These are phyloP conservation scores for Candida anutae DNA, from an alignment of 1,139 yeast species.

Conservation along the genomic window DNA sequence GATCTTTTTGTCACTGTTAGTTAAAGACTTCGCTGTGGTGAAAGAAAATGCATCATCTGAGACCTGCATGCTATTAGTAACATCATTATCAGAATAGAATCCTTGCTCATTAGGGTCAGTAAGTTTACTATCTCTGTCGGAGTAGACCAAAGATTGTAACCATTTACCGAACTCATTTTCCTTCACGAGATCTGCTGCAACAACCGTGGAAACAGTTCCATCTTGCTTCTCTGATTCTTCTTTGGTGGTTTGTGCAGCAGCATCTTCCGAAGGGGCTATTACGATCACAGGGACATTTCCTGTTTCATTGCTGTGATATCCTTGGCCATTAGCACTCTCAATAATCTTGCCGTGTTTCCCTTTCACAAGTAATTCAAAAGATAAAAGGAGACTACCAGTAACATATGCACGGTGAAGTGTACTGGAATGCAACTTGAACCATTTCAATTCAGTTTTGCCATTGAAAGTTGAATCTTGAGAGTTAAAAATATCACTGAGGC, in stretches of 20 bases:
- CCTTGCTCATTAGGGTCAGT: constrained; percentile 34
- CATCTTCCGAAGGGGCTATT: not conserved
- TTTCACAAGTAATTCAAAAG: constrained; percentile 37
- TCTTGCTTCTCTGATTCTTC: constrained; percentile 4
- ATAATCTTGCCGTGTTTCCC: constrained; percentile 4
- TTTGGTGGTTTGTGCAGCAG: not conserved
- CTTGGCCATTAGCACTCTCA: not conserved
- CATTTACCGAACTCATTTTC: constrained; percentile 25
- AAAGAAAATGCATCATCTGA: constrained; percentile 27
- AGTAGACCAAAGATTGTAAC: constrained; percentile 23
- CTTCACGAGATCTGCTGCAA: no score
- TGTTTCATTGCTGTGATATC: not conserved
- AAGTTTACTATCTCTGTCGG: constrained; percentile 19
- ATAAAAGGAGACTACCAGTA: constrained; percentile 50
- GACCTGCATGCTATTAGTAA: constrained; percentile 14
- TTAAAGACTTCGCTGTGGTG: constrained; percentile 2
- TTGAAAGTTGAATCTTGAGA: constrained; percentile 9
- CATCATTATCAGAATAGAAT: constrained; percentile 25
- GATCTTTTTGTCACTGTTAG: not conserved
- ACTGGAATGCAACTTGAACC: constrained; percentile 47
- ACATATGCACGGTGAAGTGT: constrained; percentile 39
- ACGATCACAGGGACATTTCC: not conserved
- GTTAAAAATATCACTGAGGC: constrained; percentile 35
- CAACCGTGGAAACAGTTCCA: no score
- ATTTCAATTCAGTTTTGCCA: constrained; percentile 28